Conservation (phyloP, 345 rosid genomes). For the Eucalyptus albens region DNA sequence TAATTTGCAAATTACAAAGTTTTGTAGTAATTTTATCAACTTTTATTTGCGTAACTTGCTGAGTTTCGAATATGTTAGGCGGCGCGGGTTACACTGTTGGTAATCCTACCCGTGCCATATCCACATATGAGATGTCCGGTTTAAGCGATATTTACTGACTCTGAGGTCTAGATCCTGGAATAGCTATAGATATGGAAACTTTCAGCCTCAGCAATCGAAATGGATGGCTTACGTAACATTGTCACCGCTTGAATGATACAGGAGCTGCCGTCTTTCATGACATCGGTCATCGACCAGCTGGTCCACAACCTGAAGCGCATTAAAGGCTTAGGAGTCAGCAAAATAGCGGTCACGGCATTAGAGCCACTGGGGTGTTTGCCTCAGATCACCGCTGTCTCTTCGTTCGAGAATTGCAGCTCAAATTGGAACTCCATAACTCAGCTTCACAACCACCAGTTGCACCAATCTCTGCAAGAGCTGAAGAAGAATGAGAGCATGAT, state of each 20-base stretch:
- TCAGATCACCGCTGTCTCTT: neutral
- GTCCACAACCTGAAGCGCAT: constrained; percentile 4
- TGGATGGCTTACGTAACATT: neutral
- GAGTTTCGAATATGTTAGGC: neutral
- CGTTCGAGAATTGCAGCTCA: constrained; percentile 10
- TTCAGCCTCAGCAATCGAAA: neutral
- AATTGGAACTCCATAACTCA: neutral
- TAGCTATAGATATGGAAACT: neutral
- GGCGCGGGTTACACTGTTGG: neutral
- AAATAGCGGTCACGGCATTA: constrained; percentile 7
- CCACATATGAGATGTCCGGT: neutral
- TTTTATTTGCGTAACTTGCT: neutral
- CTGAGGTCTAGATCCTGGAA: neutral
- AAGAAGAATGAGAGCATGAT: neutral
- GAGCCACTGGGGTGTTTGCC: constrained; percentile 25
- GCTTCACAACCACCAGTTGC: constrained; percentile 12
- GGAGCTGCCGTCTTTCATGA: neutral
- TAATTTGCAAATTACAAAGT: neutral
- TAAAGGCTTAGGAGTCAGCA: constrained; percentile 15
- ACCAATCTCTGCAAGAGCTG: neutral
- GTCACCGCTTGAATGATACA: neutral
- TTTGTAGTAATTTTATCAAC: neutral
- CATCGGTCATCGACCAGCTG: constrained; percentile 4
- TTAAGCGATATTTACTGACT: neutral
- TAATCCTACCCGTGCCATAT: neutral